phyloP scores from a whole-genome alignment of 345 rosid genomes.

The Sisymbrium irio region DNA sequence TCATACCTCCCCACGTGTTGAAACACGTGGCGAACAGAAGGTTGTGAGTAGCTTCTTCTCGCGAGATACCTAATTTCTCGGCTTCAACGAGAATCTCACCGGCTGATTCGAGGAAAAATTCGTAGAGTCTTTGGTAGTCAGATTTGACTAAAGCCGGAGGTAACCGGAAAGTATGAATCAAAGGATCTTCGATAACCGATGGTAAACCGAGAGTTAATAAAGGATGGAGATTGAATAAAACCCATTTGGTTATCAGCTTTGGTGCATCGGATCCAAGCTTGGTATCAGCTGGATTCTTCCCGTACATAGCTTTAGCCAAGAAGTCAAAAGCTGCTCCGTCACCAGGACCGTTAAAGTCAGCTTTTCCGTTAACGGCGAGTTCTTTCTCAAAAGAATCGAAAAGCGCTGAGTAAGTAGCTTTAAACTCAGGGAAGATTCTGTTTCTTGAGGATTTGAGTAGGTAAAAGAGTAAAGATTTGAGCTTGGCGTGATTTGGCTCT shows the following conservation, averaged over 20 bases:
- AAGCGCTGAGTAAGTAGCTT: slow-evolving; percentile 42
- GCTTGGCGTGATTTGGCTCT: slow-evolving; percentile 69
- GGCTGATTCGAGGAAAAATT: slow-evolving; percentile 56
- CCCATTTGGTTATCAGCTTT: slow-evolving; percentile 56
- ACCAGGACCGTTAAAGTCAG: slow-evolving; percentile 40
- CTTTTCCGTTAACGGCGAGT: slow-evolving; percentile 59
- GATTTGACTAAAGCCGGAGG: slow-evolving; percentile 60
- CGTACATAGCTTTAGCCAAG: slow-evolving; percentile 53
- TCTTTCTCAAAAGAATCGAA: slow-evolving; percentile 59
- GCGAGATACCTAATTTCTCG: slow-evolving; percentile 57
- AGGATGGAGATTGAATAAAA: slow-evolving; percentile 62
- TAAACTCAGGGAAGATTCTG: slow-evolving; percentile 74
- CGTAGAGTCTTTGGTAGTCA: slow-evolving; percentile 72
- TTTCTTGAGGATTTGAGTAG: slow-evolving; percentile 57
- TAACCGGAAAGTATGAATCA: slow-evolving; percentile 57
- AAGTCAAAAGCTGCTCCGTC: slow-evolving; percentile 77
- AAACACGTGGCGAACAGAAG: slow-evolving; percentile 82
- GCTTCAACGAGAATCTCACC: slow-evolving; percentile 69
- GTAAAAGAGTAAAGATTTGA: slow-evolving; percentile 64
- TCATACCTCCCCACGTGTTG: slow-evolving; percentile 86
- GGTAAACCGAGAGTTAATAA: slow-evolving; percentile 64
- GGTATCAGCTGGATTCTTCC: slow-evolving; percentile 53
- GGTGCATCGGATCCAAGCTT: slow-evolving; percentile 70
- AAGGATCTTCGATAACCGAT: slow-evolving; percentile 43
- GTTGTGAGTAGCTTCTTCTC: slow-evolving; percentile 86